Evolutionary conservation across 768 basidiomycete species (phyloP).

Genomic region (Leccinum variicolor): DNA sequence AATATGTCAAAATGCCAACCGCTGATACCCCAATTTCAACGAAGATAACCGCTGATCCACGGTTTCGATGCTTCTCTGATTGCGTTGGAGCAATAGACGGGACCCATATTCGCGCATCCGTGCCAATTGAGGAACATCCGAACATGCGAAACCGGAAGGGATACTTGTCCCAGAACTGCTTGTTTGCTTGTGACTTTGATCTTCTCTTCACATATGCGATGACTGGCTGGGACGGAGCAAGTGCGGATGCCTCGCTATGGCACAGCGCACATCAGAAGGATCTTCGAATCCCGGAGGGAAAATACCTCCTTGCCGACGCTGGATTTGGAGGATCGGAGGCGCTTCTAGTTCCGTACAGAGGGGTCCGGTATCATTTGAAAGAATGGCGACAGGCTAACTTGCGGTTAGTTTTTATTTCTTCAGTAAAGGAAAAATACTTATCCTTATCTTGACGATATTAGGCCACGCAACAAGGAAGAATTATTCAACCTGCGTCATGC

Average conservation of each 20-base stretch:
- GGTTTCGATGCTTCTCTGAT: background rate
- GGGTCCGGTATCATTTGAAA: no score
- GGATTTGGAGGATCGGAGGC: no score
- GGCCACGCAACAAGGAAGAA: background rate
- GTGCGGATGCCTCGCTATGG: constrained; percentile 5
- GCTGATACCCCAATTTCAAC: background rate
- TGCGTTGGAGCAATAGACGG: constrained; percentile 6
- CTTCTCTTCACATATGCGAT: constrained; percentile 11
- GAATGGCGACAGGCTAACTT: no score
- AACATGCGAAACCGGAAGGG: constrained; percentile 15
- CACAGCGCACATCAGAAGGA: no score
- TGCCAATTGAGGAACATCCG: background rate
- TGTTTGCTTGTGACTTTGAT: constrained; percentile 17
- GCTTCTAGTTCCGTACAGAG: no score
- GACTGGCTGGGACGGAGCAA: constrained; percentile 16
- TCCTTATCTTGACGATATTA: background rate
- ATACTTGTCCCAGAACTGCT: constrained; percentile 16
- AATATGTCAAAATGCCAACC: background rate
- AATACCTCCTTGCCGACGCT: no score
- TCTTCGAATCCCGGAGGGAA: no score
- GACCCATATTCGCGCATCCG: background rate
- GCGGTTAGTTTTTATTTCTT: no score
- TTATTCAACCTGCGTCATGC: background rate
- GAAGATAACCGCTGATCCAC: background rate
- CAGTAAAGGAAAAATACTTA: background rate